phyloP scores from a whole-genome alignment of 306 rosid species.

The Herpetospermum pedunculosum region DNA sequence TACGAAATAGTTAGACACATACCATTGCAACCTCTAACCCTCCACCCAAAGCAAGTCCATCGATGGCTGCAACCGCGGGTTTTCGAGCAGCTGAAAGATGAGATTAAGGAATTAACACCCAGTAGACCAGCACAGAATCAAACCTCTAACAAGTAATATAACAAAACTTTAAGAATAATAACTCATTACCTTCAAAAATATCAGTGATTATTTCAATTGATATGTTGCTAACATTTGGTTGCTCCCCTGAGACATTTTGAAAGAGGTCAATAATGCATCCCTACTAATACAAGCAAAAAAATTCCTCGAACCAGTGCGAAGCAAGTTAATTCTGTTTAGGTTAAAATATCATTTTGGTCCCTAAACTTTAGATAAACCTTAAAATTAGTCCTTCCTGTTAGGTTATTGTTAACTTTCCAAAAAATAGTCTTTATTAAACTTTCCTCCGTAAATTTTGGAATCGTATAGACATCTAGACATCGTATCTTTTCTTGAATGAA shows the following conservation, averaged over 20 bases:
- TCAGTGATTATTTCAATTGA: constrained; percentile 62
- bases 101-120: constrained; percentile 1
- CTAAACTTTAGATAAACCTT: too few relatives aligned
- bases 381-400: too few relatives aligned
- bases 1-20: constrained; percentile 15
- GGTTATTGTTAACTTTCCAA: too few relatives aligned
- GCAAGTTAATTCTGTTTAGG: too few relatives aligned
- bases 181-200: constrained; percentile 52
- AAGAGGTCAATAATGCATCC: constrained; percentile 6
- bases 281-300: background rate
- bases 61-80: constrained; percentile 92
- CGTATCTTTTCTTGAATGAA: too few relatives aligned
- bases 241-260: constrained; percentile 18
- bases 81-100: constrained; percentile 55
- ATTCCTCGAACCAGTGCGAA: background rate
- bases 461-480: too few relatives aligned
- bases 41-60: constrained; percentile 97
- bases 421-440: too few relatives aligned
- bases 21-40: constrained; percentile 99
- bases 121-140: background rate
- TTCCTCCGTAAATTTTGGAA: too few relatives aligned
- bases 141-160: background rate
- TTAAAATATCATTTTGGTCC: too few relatives aligned
- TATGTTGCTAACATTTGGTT: constrained; percentile 51
- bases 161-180: background rate